Conservation (phyloP, 2,329 filamentous ascomycete genomes). For the Furcasterigmium furcatum region DNA sequence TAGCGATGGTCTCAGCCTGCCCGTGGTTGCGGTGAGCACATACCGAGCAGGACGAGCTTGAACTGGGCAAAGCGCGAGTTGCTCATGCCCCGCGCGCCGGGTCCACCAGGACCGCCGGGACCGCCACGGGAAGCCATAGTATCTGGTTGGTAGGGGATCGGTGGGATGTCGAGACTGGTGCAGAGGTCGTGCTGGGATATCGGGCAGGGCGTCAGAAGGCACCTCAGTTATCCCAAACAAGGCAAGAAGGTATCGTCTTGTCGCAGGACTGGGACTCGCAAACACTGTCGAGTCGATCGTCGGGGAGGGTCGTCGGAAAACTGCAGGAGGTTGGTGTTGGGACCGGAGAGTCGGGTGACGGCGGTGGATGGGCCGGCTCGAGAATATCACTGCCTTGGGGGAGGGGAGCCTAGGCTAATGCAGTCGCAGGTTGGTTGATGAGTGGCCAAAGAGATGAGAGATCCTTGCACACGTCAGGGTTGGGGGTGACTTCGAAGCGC, state of each 20-base stretch:
- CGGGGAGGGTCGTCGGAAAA: conserved; percentile 2
- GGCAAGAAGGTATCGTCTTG: too few species aligned
- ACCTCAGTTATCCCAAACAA: background rate
- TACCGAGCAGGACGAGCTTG: conserved; percentile 96
- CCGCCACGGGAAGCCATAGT: conserved; percentile 83
- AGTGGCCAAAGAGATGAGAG: conserved; percentile 8
- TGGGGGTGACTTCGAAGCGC: background rate
- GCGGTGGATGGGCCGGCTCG: background rate
- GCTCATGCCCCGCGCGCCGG: conserved; percentile 54
- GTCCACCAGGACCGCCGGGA: conserved; percentile 27
- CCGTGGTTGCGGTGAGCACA: conserved; percentile 24
- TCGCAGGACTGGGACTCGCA: too few species aligned
- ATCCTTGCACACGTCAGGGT: conserved; percentile 10
- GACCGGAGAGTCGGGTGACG: conserved; percentile 1
- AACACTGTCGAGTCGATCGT: background rate
- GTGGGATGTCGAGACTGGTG: background rate
- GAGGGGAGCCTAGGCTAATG: background rate
- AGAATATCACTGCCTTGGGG: conserved; percentile 14
- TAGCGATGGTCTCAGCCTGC: conserved; percentile 23
- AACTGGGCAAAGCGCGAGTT: conserved; percentile 96
- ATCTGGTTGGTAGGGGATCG: conserved; percentile 18
- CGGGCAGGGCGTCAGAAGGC: too few species aligned
- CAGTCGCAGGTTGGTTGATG: conserved; percentile 5
- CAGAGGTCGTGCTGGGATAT: background rate
- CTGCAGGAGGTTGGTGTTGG: conserved; percentile 5